Conservation (phyloP, 108 stramenopile genomes). For the Nitzschia putrida region DNA sequence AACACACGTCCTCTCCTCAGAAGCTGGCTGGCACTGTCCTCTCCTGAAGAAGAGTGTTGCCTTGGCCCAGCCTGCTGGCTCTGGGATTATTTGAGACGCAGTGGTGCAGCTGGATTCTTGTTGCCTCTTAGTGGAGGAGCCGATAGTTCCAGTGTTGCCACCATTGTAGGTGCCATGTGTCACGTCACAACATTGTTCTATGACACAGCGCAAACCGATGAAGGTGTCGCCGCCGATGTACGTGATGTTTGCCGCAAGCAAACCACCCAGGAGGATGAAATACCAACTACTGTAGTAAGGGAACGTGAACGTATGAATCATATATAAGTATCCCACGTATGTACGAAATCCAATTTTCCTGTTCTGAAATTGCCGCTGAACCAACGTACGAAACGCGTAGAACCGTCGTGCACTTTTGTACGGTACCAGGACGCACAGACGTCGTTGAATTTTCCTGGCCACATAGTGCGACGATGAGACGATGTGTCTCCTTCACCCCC, state of each 20-base stretch:
- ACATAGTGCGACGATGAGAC: too few species aligned
- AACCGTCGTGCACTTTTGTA: too few species aligned
- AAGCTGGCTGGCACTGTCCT: conserved; percentile 2
- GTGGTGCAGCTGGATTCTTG: conserved; percentile 92
- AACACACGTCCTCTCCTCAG: background rate
- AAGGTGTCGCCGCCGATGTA: conserved; percentile 62
- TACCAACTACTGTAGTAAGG: too few species aligned
- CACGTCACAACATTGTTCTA: conserved; percentile 78
- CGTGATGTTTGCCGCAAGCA: conserved; percentile 55
- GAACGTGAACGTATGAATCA: too few species aligned
- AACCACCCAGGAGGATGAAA: too few species aligned
- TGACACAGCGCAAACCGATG: conserved; percentile 59
- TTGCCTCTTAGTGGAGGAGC: conserved; percentile 97
- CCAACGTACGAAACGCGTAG: too few species aligned
- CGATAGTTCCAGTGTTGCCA: conserved; percentile 91
- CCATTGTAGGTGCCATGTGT: conserved; percentile 98
- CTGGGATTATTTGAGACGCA: conserved; percentile 96
- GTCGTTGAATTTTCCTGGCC: too few species aligned
- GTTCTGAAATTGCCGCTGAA: too few species aligned
- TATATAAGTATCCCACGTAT: too few species aligned
- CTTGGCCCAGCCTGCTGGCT: conserved; percentile 99
- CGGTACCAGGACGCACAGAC: too few species aligned
- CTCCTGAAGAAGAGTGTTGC: conserved; percentile 96
- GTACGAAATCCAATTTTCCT: too few species aligned
- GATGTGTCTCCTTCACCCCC: too few species aligned